Evolutionary conservation across 1,284 basidiomycete genomes (phyloP), one percentile per base, ranked within the genome.

Genomic region (Pisolithus thermaeus): DNA sequence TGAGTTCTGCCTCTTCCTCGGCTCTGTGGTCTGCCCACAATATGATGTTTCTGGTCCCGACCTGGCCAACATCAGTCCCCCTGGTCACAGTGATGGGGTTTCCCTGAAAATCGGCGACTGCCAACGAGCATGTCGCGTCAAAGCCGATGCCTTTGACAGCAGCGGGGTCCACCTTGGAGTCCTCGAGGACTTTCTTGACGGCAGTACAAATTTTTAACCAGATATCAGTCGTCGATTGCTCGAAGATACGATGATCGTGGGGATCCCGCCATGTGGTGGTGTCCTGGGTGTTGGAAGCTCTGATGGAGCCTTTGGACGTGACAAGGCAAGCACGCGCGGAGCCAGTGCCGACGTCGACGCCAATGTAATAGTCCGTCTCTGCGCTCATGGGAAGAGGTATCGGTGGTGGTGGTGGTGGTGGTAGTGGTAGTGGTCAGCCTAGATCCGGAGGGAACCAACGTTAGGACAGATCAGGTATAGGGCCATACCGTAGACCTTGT

Each of bases 21-120:
- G 97, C 96, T 45, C 96, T 82, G 70, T 98, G 96, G 69, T 96
- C 92, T 4, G 92, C 92, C 93, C 92, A 96, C 2, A 97, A 77
- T 46, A 97, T 83, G 53, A 96, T 79, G 70, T 97, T 91, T 54
- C 90, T 78, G 59, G 90, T 84, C 3, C 87, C 88, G 30, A 68
- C 68, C 50, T 73, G 65, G 11, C 89, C 90, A 5, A 90, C 67
- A 23, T 73, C 63, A 2, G 77, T 70, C 1, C 87, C 90, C 51
- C 82, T 83, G 2, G 89, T 91, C 45, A 99, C 86, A n/a, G 76
- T 75, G 36, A 97, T 75, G 0, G 95, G 90, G 43, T 79, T 72
- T 4, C 93, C 93, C 14, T 80, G 63, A 50, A 81, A 71, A 64
- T 93, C 84, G 1, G 87, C 78, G 23, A 98, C 95, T 0, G 95